Evolutionary conservation across 345 rosid genomes (phyloP), one percentile per base, ranked within the genome.

Genomic region (Eucalyptus marginata): DNA sequence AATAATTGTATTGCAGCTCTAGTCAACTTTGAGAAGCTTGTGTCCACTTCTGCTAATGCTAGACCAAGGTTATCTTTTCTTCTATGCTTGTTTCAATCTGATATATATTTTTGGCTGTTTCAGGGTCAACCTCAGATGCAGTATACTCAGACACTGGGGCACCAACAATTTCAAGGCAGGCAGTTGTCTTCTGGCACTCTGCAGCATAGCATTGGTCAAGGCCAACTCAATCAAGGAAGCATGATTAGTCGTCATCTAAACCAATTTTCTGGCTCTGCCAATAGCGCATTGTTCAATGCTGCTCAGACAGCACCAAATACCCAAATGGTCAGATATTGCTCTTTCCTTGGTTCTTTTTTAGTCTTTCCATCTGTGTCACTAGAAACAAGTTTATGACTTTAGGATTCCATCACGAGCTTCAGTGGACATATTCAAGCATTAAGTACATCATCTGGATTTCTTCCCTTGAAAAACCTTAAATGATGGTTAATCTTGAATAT

Each of bases 101-200:
- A 68, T 89, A 80, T 89, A 80, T 89, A 49, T 87, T 80, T 76
- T 83, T 86, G 40, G 46, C 90, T 93, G 96, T 92, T 94, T 88
- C 97, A 95, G 93, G 96, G 97, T 90, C 98, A 96, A 88, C 97
- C 94, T 90, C 99, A 96, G 94, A 95, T 96, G 98, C 96, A 95
- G 89, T 96, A 94, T 93, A 94, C 99, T 91, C 98, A 96, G 94
- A 86, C 98, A 89, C 88, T 96, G 94, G 97, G 93, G 17, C 98
- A 95, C 91, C 99, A 97, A 90, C 99, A 98, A 89, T 97, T 94
- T 90, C 99, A 96, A 91, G 93, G 95, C 87, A 94, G 99, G 93
- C 99, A 96, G 93, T 93, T 97, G 87, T 43, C 97, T 62, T 89
- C 97, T 54, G 98, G 97, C 87, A 95, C 94, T 91, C 90, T 94